A percentile compares a stretch with the other conserved stretches of the same genome.
These are phyloP conservation scores for Neoascochyta sp. DNA, from an alignment of 2,329 filamentous ascomycete genomes.

Conservation along the genomic window DNA sequence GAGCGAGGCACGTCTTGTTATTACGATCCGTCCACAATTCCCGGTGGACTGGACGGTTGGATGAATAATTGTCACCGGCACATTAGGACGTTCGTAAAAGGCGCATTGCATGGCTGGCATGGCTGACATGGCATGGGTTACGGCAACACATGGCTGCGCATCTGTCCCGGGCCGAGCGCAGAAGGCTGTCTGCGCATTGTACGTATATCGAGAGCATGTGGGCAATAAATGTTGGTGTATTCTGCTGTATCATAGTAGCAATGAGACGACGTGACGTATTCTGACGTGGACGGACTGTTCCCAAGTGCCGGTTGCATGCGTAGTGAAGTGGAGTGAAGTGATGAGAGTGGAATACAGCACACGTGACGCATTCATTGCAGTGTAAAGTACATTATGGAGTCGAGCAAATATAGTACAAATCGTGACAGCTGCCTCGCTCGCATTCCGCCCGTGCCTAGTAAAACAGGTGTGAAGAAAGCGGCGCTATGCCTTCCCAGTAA, in stretches of 20 bases:
- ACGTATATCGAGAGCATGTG: slow-evolving; percentile 33
- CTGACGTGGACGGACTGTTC: too few species aligned
- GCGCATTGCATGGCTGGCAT: too few species aligned
- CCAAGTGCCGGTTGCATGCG: slow-evolving; percentile 7
- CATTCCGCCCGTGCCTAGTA: slow-evolving; percentile 14
- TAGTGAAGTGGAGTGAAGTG: too few species aligned
- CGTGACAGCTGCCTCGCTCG: slow-evolving; percentile 4
- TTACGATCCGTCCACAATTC: slow-evolving; percentile 22
- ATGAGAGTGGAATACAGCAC: not conserved
- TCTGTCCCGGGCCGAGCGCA: slow-evolving; percentile 9
- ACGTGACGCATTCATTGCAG: too few species aligned
- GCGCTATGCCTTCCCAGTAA: not conserved
- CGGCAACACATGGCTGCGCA: slow-evolving; percentile 4
- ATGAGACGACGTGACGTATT: too few species aligned
- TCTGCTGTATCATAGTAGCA: too few species aligned
- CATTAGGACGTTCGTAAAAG: slow-evolving; percentile 22
- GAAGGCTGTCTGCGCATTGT: slow-evolving; percentile 21
- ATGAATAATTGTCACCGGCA: slow-evolving; percentile 12
- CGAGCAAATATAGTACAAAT: slow-evolving; percentile 30
- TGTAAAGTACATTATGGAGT: slow-evolving; percentile 27
- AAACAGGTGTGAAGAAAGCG: slow-evolving; percentile 21
- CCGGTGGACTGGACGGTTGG: slow-evolving; percentile 24
- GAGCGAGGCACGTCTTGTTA: slow-evolving; percentile 23
- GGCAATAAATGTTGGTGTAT: too few species aligned
- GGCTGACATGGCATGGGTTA: slow-evolving; percentile 19